phyloP scores from a whole-genome alignment of 805 yeast species.

The Suhomyces pyralidae region DNA sequence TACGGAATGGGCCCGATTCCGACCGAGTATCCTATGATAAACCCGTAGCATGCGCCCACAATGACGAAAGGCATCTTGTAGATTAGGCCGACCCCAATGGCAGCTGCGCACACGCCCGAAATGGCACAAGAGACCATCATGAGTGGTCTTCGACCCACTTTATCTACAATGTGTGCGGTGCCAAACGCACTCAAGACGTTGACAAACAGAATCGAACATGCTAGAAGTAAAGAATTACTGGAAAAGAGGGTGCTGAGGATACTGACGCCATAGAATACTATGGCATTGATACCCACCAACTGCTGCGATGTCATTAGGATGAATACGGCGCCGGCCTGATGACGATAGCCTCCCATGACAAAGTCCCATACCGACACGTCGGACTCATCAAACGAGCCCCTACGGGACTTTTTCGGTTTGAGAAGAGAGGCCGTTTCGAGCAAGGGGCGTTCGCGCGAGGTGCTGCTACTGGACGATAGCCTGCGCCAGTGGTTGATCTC shows the following conservation, averaged over 20 bases:
- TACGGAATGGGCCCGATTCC: constrained; percentile 40
- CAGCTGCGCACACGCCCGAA: constrained; percentile 23
- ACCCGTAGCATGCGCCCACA: constrained; percentile 29
- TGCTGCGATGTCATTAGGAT: constrained; percentile 40
- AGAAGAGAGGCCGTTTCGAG: constrained; percentile 3
- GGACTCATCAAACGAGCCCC: constrained; percentile 32
- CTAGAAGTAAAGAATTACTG: constrained; percentile 15
- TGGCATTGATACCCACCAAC: constrained; percentile 27
- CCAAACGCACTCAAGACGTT: constrained; percentile 16
- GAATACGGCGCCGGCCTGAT: constrained; percentile 21
- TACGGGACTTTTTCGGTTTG: constrained; percentile 13
- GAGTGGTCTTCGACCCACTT: constrained; percentile 23
- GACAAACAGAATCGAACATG: constrained; percentile 15
- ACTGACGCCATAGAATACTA: constrained; percentile 23
- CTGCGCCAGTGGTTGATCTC: constrained; percentile 40
- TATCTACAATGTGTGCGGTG: constrained; percentile 17
- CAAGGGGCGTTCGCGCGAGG: neutral
- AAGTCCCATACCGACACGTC: constrained; percentile 19
- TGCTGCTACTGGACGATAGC: neutral
- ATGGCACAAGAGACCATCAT: constrained; percentile 21
- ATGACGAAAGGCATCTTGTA: constrained; percentile 11
- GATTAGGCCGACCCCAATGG: constrained; percentile 25
- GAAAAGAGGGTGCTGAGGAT: constrained; percentile 12
- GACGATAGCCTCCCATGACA: constrained; percentile 13
- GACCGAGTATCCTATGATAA: constrained; percentile 30